Percentiles rank a stretch among this genome's conserved stretches.
phyloP scores from a whole-genome alignment of 2,329 filamentous ascomycete species.

The Trichoderma semiorbis region DNA sequence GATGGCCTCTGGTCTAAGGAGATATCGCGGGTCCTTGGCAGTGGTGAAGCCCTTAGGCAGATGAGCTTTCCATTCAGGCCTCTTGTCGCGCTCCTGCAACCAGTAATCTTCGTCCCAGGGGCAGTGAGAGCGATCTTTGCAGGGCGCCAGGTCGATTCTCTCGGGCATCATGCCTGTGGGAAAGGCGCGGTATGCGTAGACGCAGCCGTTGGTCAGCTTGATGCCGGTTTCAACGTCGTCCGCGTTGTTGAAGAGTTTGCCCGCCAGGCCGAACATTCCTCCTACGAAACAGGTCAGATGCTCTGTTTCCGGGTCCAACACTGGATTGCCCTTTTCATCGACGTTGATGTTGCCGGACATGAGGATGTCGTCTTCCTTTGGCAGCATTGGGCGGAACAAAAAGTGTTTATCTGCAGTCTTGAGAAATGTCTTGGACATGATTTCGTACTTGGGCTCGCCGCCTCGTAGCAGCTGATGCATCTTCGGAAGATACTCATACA shows the following conservation, averaged over 20 bases:
- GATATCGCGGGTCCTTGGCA: constrained; percentile 55
- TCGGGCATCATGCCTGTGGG: constrained; percentile 53
- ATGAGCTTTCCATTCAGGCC: constrained; percentile 21
- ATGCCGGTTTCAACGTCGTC: constrained; percentile 42
- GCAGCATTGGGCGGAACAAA: constrained; percentile 61
- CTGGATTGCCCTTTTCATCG: constrained; percentile 21
- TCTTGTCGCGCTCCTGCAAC: constrained; percentile 52
- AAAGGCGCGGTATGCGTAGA: constrained; percentile 48
- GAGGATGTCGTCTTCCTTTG: constrained; percentile 51
- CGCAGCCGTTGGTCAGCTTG: constrained; percentile 49
- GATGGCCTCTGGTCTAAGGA: constrained; percentile 72
- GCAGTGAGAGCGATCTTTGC: constrained; percentile 33
- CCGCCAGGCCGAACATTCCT: constrained; percentile 49
- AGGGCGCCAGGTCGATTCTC: constrained; percentile 42
- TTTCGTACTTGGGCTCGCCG: constrained; percentile 49
- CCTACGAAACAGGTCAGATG: constrained; percentile 52
- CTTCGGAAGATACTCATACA: constrained; percentile 86
- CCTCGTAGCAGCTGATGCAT: constrained; percentile 69
- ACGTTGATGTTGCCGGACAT: constrained; percentile 43
- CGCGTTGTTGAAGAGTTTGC: constrained; percentile 39
- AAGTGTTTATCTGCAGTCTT: constrained; percentile 54
- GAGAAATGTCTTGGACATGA: constrained; percentile 54
- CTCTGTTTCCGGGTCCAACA: constrained; percentile 35
- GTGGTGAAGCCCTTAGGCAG: constrained; percentile 54
- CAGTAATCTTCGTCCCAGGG: constrained; percentile 32